Percentiles rank a stretch among this genome's conserved stretches.
Evolutionary conservation across 257 asterid species (phyloP).

Genomic region (Rauvolfia tetraphylla): DNA sequence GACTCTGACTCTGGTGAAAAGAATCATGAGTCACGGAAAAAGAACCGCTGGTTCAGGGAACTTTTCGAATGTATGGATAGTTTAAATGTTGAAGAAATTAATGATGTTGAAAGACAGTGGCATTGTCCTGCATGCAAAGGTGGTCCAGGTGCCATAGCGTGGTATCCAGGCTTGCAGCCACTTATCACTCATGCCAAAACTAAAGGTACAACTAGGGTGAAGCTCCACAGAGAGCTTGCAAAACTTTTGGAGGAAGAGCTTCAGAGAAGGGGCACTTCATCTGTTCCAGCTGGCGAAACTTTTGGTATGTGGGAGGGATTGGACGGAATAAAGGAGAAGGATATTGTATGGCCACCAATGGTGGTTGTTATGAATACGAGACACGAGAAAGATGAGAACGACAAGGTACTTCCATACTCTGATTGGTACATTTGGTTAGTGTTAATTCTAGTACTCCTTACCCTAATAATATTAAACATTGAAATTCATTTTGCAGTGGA

Average conservation of each 20-base stretch:
- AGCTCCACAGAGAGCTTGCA: constrained; percentile 42
- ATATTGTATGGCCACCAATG: constrained; percentile 48
- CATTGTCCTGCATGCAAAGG: constrained; percentile 48
- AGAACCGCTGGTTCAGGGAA: constrained; percentile 27
- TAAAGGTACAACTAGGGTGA: constrained; percentile 34
- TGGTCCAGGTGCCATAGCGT: constrained; percentile 46
- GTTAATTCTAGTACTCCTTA: neutral
- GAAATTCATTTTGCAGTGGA: constrained; percentile 29
- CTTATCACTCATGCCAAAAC: constrained; percentile 40
- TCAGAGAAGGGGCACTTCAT: constrained; percentile 31
- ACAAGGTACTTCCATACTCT: constrained; percentile 23
- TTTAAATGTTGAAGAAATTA: constrained; percentile 26
- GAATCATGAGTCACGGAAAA: constrained; percentile 31
- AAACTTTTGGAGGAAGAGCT: constrained; percentile 42
- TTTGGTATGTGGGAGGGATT: constrained; percentile 35
- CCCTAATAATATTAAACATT: neutral
- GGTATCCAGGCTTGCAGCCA: constrained; percentile 41
- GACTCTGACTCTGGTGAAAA: constrained; percentile 34
- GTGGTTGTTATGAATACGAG: constrained; percentile 38
- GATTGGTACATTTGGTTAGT: neutral
- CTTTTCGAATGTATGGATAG: constrained; percentile 31
- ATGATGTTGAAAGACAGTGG: constrained; percentile 36
- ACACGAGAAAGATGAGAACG: constrained; percentile 34
- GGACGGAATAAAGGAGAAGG: constrained; percentile 21
- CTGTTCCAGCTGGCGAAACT: constrained; percentile 28